phyloP scores from a whole-genome alignment of 2,329 filamentous ascomycete species.

The Penicillium frequentans region DNA sequence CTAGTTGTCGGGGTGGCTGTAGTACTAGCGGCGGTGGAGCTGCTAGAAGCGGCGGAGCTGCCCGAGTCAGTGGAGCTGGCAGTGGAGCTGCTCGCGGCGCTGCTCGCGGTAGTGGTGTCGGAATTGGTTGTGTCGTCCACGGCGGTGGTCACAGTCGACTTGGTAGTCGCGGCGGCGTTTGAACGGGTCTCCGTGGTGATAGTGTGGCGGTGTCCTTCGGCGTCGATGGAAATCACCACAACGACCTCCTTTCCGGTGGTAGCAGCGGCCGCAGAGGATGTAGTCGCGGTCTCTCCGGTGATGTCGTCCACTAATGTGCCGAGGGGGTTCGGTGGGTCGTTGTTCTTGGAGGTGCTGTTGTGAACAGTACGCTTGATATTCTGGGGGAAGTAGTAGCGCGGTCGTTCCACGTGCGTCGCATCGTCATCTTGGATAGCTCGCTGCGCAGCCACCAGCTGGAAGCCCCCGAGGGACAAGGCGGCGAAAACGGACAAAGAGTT shows the following conservation, averaged over 20 bases:
- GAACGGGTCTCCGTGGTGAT: conserved; percentile 15
- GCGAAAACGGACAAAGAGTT: conserved; percentile 30
- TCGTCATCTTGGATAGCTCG: conserved; percentile 17
- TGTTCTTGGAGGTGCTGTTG: conserved; percentile 3
- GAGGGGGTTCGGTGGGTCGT: not conserved
- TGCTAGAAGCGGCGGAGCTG: not conserved
- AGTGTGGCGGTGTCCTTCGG: conserved; percentile 18
- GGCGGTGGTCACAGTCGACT: not conserved
- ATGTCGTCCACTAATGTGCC: not conserved
- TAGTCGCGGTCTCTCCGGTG: not conserved
- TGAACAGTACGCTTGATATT: conserved; percentile 30
- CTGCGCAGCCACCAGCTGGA: conserved; percentile 33
- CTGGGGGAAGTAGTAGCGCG: conserved; percentile 36
- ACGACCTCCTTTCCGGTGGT: conserved; percentile 16
- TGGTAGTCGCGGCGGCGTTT: conserved; percentile 8
- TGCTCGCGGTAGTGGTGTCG: not conserved
- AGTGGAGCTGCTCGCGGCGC: too few relatives aligned
- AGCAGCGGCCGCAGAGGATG: not conserved
- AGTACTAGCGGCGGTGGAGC: not conserved
- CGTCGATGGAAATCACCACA: conserved; percentile 21
- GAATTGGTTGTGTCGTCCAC: conserved; percentile 1
- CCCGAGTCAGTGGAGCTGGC: not conserved
- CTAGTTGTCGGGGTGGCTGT: not conserved
- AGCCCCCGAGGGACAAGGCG: conserved; percentile 35
- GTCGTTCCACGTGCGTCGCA: conserved; percentile 29